phyloP scores from a whole-genome alignment of 257 asterid genomes.

The Scutellaria galericulata region DNA sequence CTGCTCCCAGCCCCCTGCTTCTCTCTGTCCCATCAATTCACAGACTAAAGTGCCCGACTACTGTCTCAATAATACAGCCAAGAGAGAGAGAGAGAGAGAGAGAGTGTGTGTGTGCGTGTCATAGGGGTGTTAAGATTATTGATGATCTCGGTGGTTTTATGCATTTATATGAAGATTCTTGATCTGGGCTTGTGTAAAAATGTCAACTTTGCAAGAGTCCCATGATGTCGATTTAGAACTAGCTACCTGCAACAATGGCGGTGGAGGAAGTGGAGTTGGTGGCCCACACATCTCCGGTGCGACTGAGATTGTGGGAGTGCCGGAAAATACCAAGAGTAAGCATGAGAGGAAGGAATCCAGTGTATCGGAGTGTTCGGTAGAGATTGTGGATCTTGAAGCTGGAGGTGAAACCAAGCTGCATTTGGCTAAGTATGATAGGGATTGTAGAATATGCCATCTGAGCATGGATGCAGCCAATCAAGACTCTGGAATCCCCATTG shows the following conservation, averaged over 20 bases:
- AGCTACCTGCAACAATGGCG: conserved; percentile 14
- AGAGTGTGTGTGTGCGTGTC: not conserved
- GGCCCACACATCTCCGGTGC: conserved; percentile 23
- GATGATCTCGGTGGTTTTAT: conserved; percentile 32
- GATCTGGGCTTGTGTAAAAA: conserved; percentile 48
- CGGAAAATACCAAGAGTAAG: conserved; percentile 29
- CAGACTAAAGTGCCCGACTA: conserved; percentile 1
- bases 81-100: conserved; percentile 23
- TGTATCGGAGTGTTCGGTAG: conserved; percentile 64
- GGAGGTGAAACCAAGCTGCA: conserved; percentile 37
- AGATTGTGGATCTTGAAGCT: conserved; percentile 63
- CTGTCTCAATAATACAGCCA: conserved; percentile 12
- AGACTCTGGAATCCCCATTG: conserved; percentile 60
- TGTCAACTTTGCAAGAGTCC: conserved; percentile 53
- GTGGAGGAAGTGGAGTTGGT: conserved; percentile 34
- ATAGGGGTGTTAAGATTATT: not conserved
- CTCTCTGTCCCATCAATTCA: conserved; percentile 34
- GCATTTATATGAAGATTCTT: conserved; percentile 58
- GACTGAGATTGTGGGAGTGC: conserved; percentile 44
- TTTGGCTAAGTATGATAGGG: conserved; percentile 51
- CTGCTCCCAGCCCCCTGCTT: not conserved
- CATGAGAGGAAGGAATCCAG: conserved; percentile 46
- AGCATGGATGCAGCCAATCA: conserved; percentile 62
- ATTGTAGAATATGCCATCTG: conserved; percentile 79
- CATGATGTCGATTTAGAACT: conserved; percentile 55